phyloP scores from a whole-genome alignment of 2,329 filamentous ascomycete species.

The Pseudovirgaria hyperparasitica region DNA sequence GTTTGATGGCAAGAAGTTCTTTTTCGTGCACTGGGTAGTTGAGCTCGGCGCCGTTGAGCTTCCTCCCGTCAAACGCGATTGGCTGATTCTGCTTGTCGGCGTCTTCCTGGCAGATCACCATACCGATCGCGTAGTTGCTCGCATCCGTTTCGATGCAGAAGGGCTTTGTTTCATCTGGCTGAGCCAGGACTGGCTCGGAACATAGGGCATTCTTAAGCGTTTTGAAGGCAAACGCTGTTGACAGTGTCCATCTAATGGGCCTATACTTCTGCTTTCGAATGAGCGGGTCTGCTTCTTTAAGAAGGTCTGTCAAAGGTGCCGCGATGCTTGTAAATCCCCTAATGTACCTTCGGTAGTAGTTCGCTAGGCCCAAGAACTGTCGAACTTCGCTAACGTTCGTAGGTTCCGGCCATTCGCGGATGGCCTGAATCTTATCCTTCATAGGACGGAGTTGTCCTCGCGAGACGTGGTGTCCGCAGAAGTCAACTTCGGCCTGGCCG shows the following conservation, averaged over 20 bases:
- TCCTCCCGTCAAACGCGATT: constrained; percentile 13
- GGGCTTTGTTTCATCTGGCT: constrained; percentile 8
- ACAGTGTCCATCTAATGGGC: constrained; percentile 6
- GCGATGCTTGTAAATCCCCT: too few relatives aligned
- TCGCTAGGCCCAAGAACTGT: too few relatives aligned
- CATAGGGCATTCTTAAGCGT: constrained; percentile 8
- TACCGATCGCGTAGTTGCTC: constrained; percentile 6
- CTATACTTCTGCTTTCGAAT: too few relatives aligned
- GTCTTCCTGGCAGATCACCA: constrained; percentile 6
- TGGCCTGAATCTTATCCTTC: too few relatives aligned
- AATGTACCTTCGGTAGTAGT: too few relatives aligned
- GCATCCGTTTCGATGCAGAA: constrained; percentile 13
- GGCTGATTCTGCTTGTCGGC: constrained; percentile 5
- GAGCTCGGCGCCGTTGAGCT: constrained; percentile 10
- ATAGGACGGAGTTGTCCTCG: too few relatives aligned
- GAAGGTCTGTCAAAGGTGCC: too few relatives aligned
- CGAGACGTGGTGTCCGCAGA: too few relatives aligned
- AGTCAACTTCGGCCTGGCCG: too few relatives aligned
- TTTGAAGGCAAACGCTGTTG: constrained; percentile 4
- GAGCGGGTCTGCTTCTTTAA: too few relatives aligned
- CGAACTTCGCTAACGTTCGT: too few relatives aligned
- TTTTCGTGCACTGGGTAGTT: constrained; percentile 26
- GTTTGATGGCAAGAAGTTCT: constrained; percentile 22
- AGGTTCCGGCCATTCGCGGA: too few relatives aligned
- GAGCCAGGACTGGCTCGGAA: constrained; percentile 7